Evolutionary conservation across 2,329 filamentous ascomycete species (phyloP).

Genomic region (Septoria petroselini): DNA sequence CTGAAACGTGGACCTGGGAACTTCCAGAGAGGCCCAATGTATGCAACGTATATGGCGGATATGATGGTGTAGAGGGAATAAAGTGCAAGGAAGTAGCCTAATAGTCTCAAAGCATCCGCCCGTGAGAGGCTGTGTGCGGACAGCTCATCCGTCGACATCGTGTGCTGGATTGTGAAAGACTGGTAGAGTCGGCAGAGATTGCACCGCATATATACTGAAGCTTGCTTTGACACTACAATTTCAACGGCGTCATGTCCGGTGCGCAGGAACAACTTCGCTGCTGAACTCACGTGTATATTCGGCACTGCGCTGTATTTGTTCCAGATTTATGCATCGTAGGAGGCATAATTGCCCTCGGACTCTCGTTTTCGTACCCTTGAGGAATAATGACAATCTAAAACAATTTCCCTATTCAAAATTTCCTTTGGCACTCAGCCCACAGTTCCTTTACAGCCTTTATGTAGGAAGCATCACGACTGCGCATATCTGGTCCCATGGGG

Average conservation of each 20-base stretch:
- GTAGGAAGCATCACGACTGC: not conserved
- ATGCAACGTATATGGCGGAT: slow-evolving; percentile 40
- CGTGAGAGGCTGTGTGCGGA: not conserved
- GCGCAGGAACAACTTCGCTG: too few species aligned
- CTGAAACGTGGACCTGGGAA: slow-evolving; percentile 43
- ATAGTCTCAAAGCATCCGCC: slow-evolving; percentile 7
- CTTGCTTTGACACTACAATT: too few species aligned
- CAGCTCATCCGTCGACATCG: not conserved
- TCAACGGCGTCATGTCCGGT: too few species aligned
- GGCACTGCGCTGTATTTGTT: too few species aligned
- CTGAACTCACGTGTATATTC: too few species aligned
- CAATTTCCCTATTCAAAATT: not conserved
- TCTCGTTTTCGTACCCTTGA: too few species aligned
- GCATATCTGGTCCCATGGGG: not conserved
- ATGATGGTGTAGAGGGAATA: slow-evolving; percentile 21
- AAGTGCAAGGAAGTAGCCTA: slow-evolving; percentile 13
- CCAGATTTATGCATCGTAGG: too few species aligned
- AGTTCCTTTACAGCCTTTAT: not conserved
- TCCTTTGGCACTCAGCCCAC: not conserved
- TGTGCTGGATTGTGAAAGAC: too few species aligned
- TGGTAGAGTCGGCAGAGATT: too few species aligned
- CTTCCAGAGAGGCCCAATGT: slow-evolving; percentile 45
- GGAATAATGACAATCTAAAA: too few species aligned
- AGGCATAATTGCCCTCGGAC: too few species aligned
- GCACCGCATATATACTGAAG: too few species aligned